Evolutionary conservation across 2,329 filamentous ascomycete genomes (phyloP).

Genomic region (Cladophialophora psammophila): DNA sequence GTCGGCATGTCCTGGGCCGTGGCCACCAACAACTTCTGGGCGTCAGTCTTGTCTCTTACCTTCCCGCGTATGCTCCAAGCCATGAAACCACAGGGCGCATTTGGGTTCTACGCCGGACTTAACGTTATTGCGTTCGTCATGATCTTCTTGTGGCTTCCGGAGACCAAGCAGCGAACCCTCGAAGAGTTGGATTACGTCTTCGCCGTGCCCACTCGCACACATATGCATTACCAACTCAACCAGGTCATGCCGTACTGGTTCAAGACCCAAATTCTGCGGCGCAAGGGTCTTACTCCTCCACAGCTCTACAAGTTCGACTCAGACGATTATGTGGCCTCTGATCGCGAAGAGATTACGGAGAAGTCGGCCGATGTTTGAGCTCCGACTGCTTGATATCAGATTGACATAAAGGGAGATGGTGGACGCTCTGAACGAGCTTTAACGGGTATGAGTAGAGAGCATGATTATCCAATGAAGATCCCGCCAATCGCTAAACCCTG

Average conservation of each 20-base stretch:
- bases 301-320: constrained; percentile 61
- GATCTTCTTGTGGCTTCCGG: constrained; percentile 68
- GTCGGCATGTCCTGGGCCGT: constrained; percentile 57
- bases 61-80: constrained; percentile 57
- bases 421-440: neutral
- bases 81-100: constrained; percentile 62
- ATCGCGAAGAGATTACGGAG: constrained; percentile 7
- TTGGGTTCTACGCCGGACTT: constrained; percentile 63
- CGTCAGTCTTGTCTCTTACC: constrained; percentile 58
- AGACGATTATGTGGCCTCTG: constrained; percentile 17
- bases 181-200: constrained; percentile 67
- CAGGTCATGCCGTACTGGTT: constrained; percentile 68
- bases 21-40: constrained; percentile 57
- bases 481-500: neutral
- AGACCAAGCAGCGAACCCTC: constrained; percentile 60
- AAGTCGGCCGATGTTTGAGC: neutral
- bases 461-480: neutral
- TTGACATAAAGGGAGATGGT: neutral
- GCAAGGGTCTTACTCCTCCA: constrained; percentile 55
- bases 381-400: neutral
- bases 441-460: neutral
- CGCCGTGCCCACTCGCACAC: constrained; percentile 65
- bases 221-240: constrained; percentile 64
- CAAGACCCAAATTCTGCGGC: constrained; percentile 63
- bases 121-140: constrained; percentile 68